A percentile compares a stretch with the other conserved stretches of the same genome.
Conservation (phyloP, 169 alveolate genomes). For the Perkinsus olseni region DNA sequence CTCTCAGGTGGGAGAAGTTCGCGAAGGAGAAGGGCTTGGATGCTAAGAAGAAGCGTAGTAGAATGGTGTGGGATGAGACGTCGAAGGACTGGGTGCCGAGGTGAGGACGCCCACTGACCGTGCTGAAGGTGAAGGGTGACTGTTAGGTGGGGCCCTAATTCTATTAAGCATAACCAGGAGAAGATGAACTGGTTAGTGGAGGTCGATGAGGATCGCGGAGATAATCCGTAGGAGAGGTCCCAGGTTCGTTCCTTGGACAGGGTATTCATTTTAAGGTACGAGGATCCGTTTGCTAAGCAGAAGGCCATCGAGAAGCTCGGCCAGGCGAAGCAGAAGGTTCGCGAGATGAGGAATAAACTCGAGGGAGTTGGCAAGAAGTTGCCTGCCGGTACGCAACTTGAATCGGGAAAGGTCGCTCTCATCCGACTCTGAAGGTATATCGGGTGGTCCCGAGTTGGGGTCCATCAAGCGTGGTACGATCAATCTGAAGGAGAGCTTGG, state of each 20-base stretch:
- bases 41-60: constrained; percentile 37
- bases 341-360: constrained; percentile 34
- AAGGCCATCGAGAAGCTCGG: background rate
- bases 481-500: background rate
- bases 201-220: background rate
- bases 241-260: background rate
- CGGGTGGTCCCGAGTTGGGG: background rate
- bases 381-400: background rate
- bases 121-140: no score
- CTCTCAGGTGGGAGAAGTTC: background rate
- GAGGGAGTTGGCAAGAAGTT: constrained; percentile 17
- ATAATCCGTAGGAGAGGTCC: background rate
- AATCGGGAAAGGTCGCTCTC: background rate
- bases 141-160: background rate
- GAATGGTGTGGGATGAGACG: constrained; percentile 41
- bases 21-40: background rate
- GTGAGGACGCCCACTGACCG: constrained; percentile 33
- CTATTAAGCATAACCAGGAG: background rate
- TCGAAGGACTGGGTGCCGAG: constrained; percentile 50
- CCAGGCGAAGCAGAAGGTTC: background rate
- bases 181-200: background rate
- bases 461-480: background rate
- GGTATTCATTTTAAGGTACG: background rate
- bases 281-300: background rate
- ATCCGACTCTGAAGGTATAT: background rate